phyloP scores from a whole-genome alignment of 257 asterid species.

The Ilex aquifolium region DNA sequence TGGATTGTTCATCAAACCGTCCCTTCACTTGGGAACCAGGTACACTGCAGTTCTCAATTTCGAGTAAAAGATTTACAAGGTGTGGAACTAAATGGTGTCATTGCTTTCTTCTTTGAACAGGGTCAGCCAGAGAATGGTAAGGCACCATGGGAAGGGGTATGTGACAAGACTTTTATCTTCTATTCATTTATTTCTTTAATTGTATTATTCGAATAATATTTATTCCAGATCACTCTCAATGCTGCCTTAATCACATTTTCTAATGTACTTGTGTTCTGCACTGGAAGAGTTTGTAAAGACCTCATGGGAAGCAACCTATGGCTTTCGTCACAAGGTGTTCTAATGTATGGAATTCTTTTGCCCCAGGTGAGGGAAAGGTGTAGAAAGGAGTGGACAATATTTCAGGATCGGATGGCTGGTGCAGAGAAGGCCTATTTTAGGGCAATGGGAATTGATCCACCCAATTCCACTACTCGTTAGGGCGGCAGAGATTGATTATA shows the following conservation, averaged over 20 bases:
- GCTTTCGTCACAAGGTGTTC: background rate
- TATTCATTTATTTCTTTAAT: background rate
- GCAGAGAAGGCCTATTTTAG: conserved; percentile 69
- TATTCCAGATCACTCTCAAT: background rate
- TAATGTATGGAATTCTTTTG: background rate
- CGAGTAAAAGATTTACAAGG: background rate
- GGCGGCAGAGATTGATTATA: background rate
- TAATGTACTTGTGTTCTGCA: background rate
- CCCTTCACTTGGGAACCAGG: conserved; percentile 95
- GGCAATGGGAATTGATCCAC: conserved; percentile 61
- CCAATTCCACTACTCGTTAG: conserved; percentile 35
- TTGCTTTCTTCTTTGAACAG: conserved; percentile 29
- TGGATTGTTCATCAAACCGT: conserved; percentile 96
- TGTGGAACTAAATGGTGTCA: background rate
- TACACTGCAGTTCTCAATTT: conserved; percentile 9
- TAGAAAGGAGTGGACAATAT: conserved; percentile 69
- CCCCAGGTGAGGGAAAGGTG: conserved; percentile 81
- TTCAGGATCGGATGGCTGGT: conserved; percentile 60
- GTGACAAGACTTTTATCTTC: background rate
- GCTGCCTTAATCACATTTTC: background rate
- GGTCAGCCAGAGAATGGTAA: conserved; percentile 74
- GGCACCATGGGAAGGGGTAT: conserved; percentile 99
- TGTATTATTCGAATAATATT: background rate
- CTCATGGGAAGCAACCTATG: background rate
- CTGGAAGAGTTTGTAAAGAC: background rate